A percentile compares a stretch with the other conserved stretches of the same genome.
Evolutionary conservation across 129 eudicot genomes (phyloP).

Genomic region (Calendula officinalis): DNA sequence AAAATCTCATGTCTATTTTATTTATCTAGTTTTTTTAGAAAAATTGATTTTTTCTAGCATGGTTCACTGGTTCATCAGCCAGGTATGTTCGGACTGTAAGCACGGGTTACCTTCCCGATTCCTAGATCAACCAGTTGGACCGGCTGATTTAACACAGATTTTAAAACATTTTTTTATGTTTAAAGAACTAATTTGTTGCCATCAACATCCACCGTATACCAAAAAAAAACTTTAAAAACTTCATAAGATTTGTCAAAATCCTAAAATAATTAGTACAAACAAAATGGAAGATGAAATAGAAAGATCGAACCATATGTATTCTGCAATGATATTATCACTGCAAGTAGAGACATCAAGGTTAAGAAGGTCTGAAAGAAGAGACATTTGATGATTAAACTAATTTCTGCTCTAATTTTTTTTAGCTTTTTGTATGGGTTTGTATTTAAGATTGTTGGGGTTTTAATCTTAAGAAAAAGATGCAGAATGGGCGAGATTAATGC

Average conservation of each 20-base stretch:
- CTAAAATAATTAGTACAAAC: background rate
- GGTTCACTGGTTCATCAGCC: too few relatives aligned
- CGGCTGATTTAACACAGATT: too few relatives aligned
- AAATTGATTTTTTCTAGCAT: too few relatives aligned
- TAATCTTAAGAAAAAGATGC: background rate
- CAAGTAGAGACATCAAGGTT: constrained; percentile 49
- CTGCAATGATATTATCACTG: constrained; percentile 63
- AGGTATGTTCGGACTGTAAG: too few relatives aligned
- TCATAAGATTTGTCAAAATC: background rate
- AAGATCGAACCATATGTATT: constrained; percentile 59
- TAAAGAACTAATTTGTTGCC: too few relatives aligned
- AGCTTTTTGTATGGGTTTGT: background rate
- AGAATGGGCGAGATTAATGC: background rate
- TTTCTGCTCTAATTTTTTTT: background rate
- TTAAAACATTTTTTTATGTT: too few relatives aligned
- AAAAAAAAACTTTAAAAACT: background rate
- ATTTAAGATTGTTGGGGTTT: background rate
- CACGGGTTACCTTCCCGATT: too few relatives aligned
- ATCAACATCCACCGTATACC: background rate
- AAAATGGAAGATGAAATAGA: background rate
- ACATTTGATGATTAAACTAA: background rate
- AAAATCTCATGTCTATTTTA: too few relatives aligned
- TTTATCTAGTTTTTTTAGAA: too few relatives aligned
- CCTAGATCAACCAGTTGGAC: too few relatives aligned
- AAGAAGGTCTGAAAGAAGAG: constrained; percentile 45